Percentiles rank a stretch among this genome's conserved stretches.
Conservation (phyloP, 805 yeast genomes). For the Candida maltosa region DNA sequence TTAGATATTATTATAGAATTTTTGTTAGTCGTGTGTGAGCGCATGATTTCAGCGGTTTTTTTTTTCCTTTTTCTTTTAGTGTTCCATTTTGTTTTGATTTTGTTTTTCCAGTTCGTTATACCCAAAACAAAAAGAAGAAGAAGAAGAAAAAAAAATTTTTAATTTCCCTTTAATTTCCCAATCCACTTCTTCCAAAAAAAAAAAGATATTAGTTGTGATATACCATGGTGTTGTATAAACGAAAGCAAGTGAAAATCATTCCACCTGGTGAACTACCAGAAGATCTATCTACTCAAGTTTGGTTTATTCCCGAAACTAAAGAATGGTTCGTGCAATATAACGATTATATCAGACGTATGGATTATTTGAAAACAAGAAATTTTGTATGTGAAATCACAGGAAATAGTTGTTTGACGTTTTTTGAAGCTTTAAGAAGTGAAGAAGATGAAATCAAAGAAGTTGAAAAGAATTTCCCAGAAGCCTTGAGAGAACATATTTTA, state of each 20-base stretch:
- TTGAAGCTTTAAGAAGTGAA: slow-evolving; percentile 84
- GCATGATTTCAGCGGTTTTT: too few species aligned
- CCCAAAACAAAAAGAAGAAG: too few species aligned
- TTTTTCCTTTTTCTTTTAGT: too few species aligned
- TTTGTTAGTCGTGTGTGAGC: too few species aligned
- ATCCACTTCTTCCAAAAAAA: not conserved
- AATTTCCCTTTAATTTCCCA: too few species aligned
- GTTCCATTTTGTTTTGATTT: too few species aligned
- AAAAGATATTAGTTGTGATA: too few species aligned
- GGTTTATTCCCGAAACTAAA: slow-evolving; percentile 78
- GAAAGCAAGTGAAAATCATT: slow-evolving; percentile 63
- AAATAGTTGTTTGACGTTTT: slow-evolving; percentile 83
- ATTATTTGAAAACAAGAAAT: slow-evolving; percentile 68
- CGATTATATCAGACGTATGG: slow-evolving; percentile 68
- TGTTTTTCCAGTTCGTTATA: too few species aligned
- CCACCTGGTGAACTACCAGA: slow-evolving; percentile 56
- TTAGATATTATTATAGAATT: too few species aligned
- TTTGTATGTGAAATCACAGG: slow-evolving; percentile 97
- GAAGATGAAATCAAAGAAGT: slow-evolving; percentile 53
- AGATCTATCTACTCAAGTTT: slow-evolving; percentile 62
- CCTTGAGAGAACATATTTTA: slow-evolving; percentile 88
- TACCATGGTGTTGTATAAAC: slow-evolving; percentile 77
- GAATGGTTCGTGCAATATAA: slow-evolving; percentile 85
- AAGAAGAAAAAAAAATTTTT: too few species aligned
- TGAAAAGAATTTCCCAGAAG: slow-evolving; percentile 83